phyloP scores from a whole-genome alignment of 495 filamentous ascomycete species.

The Podospora sp. region DNA sequence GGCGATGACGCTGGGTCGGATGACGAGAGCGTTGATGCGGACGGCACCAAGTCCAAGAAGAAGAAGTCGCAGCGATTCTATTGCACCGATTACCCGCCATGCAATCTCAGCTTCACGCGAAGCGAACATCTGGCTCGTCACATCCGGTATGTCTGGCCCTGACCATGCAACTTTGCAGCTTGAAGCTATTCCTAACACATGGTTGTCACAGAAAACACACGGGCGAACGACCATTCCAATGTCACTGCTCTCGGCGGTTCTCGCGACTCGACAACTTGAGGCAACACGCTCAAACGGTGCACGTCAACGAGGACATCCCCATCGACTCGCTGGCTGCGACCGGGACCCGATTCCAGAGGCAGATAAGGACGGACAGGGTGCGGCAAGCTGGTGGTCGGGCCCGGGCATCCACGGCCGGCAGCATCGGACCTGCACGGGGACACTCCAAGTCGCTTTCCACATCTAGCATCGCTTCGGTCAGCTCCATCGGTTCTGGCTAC shows the following conservation, averaged over 20 bases:
- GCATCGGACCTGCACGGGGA: slow-evolving; percentile 65
- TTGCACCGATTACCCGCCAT: slow-evolving; percentile 96
- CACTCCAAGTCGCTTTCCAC: slow-evolving; percentile 83
- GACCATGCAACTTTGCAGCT: neutral
- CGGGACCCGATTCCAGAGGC: slow-evolving; percentile 89
- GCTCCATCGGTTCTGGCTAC: slow-evolving; percentile 73
- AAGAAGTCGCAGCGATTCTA: slow-evolving; percentile 97
- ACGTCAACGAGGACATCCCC: slow-evolving; percentile 96
- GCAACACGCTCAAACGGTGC: slow-evolving; percentile 96
- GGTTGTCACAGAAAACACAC: slow-evolving; percentile 78
- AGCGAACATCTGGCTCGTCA: slow-evolving; percentile 96
- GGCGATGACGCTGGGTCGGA: slow-evolving; percentile 72
- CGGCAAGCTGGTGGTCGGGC: slow-evolving; percentile 71
- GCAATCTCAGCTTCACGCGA: slow-evolving; percentile 90
- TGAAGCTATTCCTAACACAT: slow-evolving; percentile 37
- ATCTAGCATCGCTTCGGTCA: slow-evolving; percentile 66
- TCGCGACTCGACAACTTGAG: slow-evolving; percentile 96
- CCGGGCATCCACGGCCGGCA: slow-evolving; percentile 73
- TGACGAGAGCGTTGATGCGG: slow-evolving; percentile 68
- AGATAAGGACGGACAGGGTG: slow-evolving; percentile 77
- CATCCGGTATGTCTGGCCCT: slow-evolving; percentile 65
- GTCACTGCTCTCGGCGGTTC: slow-evolving; percentile 92
- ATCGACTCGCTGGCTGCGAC: slow-evolving; percentile 91
- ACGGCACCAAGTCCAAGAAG: slow-evolving; percentile 76
- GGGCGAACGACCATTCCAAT: slow-evolving; percentile 95